A percentile compares a stretch with the other conserved stretches of the same genome.
These are phyloP conservation scores for Ceratocystis colombiana DNA, from an alignment of 2,329 filamentous ascomycete genomes.

Conservation along the genomic window DNA sequence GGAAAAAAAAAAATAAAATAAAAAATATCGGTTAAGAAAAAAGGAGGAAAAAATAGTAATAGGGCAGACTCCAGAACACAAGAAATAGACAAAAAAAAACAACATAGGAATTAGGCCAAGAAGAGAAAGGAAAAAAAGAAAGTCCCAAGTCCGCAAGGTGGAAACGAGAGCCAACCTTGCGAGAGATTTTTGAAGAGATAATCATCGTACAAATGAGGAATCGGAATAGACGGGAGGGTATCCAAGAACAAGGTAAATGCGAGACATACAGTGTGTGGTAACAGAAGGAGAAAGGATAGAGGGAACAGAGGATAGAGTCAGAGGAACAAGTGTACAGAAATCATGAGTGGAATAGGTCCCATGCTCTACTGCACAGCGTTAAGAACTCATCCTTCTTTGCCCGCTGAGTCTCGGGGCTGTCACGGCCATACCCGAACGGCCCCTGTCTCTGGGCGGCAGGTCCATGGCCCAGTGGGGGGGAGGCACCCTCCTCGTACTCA, in stretches of 20 bases:
- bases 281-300: conserved; percentile 19
- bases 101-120: conserved; percentile 10
- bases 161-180: background rate
- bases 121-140: conserved; percentile 17
- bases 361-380: conserved; percentile 73
- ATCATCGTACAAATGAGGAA: conserved; percentile 15
- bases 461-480: conserved; percentile 70
- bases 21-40: conserved; percentile 10
- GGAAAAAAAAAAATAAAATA: conserved; percentile 10
- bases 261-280: conserved; percentile 26
- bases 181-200: conserved; percentile 7
- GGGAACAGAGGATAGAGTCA: background rate
- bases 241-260: conserved; percentile 34
- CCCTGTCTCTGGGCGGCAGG: conserved; percentile 52
- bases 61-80: conserved; percentile 4
- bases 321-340: background rate
- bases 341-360: conserved; percentile 95
- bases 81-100: conserved; percentile 1
- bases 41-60: conserved; percentile 1
- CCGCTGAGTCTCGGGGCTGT: conserved; percentile 70
- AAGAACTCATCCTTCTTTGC: conserved; percentile 92
- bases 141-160: background rate
- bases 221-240: conserved; percentile 15
- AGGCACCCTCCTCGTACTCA: conserved; percentile 89
- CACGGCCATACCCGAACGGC: conserved; percentile 70